Percentiles rank a stretch among this genome's conserved stretches.
These are phyloP conservation scores for Pseudoneurospora amorphoporcata DNA, from an alignment of 495 filamentous ascomycete genomes.

Conservation along the genomic window DNA sequence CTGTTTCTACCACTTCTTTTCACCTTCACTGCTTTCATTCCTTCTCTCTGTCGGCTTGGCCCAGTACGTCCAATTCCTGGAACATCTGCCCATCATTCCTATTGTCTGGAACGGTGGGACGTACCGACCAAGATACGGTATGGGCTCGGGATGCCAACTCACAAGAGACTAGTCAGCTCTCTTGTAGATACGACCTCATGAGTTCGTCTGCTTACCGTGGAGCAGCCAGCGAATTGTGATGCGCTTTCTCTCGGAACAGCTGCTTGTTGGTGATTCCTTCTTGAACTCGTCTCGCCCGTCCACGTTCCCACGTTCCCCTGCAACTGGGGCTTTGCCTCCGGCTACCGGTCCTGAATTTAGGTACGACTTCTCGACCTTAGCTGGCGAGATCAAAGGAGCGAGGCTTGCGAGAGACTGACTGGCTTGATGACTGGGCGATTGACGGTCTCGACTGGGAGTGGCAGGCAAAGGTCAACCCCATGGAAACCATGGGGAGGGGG, in stretches of 20 bases:
- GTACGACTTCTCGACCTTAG: background rate
- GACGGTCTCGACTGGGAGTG: background rate
- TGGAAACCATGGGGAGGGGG: background rate
- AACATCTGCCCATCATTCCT: background rate
- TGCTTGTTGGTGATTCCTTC: background rate
- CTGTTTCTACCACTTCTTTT: background rate
- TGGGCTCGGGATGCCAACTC: background rate
- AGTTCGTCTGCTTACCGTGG: background rate
- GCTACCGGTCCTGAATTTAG: background rate
- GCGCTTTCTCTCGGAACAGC: background rate
- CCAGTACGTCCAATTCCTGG: background rate
- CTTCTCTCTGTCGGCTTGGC: background rate
- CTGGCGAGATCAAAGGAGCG: background rate
- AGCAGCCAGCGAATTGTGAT: background rate
- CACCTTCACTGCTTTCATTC: background rate
- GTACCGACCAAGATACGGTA: background rate
- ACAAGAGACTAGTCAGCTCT: background rate
- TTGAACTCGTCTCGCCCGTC: background rate
- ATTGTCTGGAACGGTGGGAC: background rate
- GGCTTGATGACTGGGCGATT: background rate
- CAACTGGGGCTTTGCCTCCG: background rate
- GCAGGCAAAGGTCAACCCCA: background rate
- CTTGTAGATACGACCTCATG: background rate
- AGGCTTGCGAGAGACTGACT: background rate
- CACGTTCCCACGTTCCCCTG: background rate